Conservation (phyloP, 2,329 filamentous ascomycete species). For the Diaporthe sp. region DNA sequence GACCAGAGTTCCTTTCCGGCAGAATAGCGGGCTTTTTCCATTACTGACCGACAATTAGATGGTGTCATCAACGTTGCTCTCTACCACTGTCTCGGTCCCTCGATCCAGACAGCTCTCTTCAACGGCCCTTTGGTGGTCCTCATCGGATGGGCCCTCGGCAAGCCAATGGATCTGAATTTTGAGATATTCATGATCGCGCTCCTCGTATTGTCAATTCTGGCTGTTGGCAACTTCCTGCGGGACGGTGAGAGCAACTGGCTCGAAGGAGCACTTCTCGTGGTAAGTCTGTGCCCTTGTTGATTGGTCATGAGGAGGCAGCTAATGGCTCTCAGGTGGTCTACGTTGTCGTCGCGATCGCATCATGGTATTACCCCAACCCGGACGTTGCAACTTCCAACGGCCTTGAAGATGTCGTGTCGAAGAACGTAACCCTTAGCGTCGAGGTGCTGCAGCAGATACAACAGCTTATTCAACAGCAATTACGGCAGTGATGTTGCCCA, state of each 20-base stretch:
- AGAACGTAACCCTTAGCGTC: not conserved
- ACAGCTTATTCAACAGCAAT: slow-evolving; percentile 11
- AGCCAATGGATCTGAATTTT: slow-evolving; percentile 83
- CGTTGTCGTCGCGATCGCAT: slow-evolving; percentile 13
- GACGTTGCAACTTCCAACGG: slow-evolving; percentile 26
- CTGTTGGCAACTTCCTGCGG: slow-evolving; percentile 87
- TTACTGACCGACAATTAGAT: not conserved
- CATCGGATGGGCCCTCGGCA: slow-evolving; percentile 82
- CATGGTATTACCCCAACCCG: slow-evolving; percentile 28
- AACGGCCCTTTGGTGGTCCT: slow-evolving; percentile 88
- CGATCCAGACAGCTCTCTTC: slow-evolving; percentile 89
- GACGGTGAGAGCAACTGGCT: slow-evolving; percentile 93
- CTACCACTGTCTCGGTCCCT: slow-evolving; percentile 87
- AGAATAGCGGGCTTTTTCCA: no score
- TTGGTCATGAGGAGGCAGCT: not conserved
- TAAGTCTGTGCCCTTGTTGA: not conserved
- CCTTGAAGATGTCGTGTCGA: slow-evolving; percentile 1
- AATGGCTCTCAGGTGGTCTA: slow-evolving; percentile 8
- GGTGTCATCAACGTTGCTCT: slow-evolving; percentile 81
- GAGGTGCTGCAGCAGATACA: slow-evolving; percentile 17
- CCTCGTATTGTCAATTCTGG: slow-evolving; percentile 85
- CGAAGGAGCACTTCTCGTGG: slow-evolving; percentile 68
- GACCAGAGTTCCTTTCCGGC: not conserved
- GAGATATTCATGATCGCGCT: slow-evolving; percentile 88
- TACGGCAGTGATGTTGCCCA: not conserved